Conservation (phyloP, 2,329 filamentous ascomycete genomes). For the Pseudogymnoascus verrucosus region DNA sequence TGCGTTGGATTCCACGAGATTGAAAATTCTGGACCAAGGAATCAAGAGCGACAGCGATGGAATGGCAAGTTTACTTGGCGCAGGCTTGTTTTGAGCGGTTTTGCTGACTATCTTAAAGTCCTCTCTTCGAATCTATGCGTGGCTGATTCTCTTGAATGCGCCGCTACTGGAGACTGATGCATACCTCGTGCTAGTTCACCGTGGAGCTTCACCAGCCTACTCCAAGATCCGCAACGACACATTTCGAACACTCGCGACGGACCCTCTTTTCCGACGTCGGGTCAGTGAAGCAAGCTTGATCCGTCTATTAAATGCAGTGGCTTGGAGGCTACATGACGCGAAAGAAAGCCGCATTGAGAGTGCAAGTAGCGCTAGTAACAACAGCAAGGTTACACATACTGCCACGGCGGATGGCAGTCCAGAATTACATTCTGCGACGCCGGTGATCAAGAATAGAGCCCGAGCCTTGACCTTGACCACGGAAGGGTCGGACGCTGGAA, state of each 20-base stretch:
- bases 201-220: conserved; percentile 89
- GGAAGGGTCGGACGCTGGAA: conserved; percentile 54
- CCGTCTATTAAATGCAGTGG: conserved; percentile 85
- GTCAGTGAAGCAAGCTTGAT: conserved; percentile 95
- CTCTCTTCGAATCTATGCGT: conserved; percentile 85
- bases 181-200: conserved; percentile 84
- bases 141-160: conserved; percentile 87
- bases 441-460: conserved; percentile 35
- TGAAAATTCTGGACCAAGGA: conserved; percentile 67
- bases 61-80: conserved; percentile 50
- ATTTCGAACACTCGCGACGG: conserved; percentile 90
- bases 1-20: conserved; percentile 61
- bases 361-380: conserved; percentile 11
- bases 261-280: conserved; percentile 90
- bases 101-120: conserved; percentile 49
- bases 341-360: conserved; percentile 35
- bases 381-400: conserved; percentile 17
- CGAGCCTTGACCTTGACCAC: conserved; percentile 53
- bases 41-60: conserved; percentile 72
- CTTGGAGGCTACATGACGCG: conserved; percentile 85
- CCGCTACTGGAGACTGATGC: conserved; percentile 76
- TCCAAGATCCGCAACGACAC: conserved; percentile 98
- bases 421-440: conserved; percentile 20
- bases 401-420: conserved; percentile 24
- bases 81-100: conserved; percentile 9